Conservation (phyloP, 2,329 filamentous ascomycete genomes). For the Xylariomycetidae sp. region DNA sequence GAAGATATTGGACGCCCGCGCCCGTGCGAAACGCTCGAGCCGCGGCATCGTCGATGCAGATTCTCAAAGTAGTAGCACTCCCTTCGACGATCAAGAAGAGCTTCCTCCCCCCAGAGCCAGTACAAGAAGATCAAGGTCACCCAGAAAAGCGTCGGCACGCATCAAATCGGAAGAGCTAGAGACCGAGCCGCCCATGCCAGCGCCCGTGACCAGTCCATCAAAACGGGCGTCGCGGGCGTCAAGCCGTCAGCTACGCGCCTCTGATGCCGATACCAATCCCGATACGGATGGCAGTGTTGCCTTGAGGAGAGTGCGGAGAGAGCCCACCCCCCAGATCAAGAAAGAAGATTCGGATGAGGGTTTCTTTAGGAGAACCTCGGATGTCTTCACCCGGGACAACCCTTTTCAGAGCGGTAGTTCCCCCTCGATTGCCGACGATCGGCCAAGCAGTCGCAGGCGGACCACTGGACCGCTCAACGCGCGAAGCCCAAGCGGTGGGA, state of each 20-base stretch:
- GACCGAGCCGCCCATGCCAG: constrained; percentile 25
- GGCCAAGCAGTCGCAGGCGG: constrained; percentile 45
- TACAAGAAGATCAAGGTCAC: constrained; percentile 49
- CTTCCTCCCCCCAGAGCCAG: constrained; percentile 44
- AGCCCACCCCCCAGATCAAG: constrained; percentile 45
- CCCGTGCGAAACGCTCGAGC: constrained; percentile 79
- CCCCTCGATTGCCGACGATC: constrained; percentile 48
- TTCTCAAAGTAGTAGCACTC: constrained; percentile 60
- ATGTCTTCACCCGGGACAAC: constrained; percentile 82
- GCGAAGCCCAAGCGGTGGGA: constrained; percentile 35
- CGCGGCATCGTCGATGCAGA: constrained; percentile 72
- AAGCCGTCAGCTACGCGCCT: constrained; percentile 48
- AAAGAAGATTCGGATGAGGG: constrained; percentile 48
- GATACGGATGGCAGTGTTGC: constrained; percentile 35
- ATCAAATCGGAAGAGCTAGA: constrained; percentile 51
- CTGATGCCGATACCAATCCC: constrained; percentile 46
- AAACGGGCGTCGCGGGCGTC: constrained; percentile 52
- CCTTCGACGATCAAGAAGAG: constrained; percentile 56
- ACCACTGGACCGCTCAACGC: constrained; percentile 37
- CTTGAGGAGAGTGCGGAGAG: constrained; percentile 29
- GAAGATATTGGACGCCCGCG: constrained; percentile 69
- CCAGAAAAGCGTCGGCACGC: constrained; percentile 48
- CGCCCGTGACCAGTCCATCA: constrained; percentile 41
- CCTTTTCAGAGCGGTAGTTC: constrained; percentile 87
- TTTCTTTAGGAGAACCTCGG: constrained; percentile 34